A percentile compares a stretch with the other conserved stretches of the same genome.
These are phyloP conservation scores for Aurifilum marmelostoma DNA, from an alignment of 2,329 filamentous ascomycete genomes.

Conservation along the genomic window DNA sequence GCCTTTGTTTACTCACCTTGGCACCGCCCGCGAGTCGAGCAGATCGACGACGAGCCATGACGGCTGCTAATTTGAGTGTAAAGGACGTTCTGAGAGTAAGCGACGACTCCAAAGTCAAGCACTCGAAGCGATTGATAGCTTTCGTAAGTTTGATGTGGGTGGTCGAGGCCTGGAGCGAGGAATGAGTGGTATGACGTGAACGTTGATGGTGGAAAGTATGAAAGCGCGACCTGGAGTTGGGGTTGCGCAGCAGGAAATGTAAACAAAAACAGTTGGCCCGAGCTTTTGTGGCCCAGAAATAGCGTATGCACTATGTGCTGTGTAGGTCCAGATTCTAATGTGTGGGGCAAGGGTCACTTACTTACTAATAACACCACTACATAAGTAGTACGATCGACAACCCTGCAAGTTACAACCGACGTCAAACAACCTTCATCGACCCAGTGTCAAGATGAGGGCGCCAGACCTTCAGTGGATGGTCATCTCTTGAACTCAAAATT, in stretches of 20 bases:
- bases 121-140: not conserved
- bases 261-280: slow-evolving; percentile 25
- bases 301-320: no score
- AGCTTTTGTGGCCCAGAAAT: slow-evolving; percentile 3
- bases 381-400: no score
- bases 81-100: not conserved
- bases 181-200: slow-evolving; percentile 22
- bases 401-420: not conserved
- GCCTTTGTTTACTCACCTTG: slow-evolving; percentile 28
- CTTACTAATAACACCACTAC: not conserved
- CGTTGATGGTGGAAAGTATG: slow-evolving; percentile 8
- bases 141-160: not conserved
- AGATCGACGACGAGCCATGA: slow-evolving; percentile 30
- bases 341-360: not conserved
- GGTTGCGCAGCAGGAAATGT: slow-evolving; percentile 24
- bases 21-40: slow-evolving; percentile 26
- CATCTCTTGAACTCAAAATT: not conserved
- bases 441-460: not conserved
- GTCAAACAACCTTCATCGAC: not conserved
- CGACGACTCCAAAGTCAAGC: not conserved
- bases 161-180: not conserved
- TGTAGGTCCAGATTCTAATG: not conserved
- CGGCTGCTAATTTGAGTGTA: slow-evolving; percentile 3
- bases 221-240: slow-evolving; percentile 15
- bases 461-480: not conserved